Evolutionary conservation across 2,329 filamentous ascomycete species (phyloP).

Genomic region (Colletotrichum sp.): DNA sequence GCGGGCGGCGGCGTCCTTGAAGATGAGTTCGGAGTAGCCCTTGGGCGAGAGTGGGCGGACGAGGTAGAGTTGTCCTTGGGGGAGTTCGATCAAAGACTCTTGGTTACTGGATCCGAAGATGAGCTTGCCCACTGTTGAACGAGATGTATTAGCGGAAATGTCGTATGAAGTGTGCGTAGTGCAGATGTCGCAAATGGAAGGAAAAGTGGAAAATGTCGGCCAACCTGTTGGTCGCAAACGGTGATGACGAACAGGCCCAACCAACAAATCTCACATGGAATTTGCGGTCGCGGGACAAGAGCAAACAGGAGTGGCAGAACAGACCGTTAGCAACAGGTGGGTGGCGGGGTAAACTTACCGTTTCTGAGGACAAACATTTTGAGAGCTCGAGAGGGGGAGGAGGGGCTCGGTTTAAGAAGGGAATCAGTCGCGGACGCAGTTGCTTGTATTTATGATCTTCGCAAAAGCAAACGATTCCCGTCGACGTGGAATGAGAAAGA

Average conservation of each 20-base stretch:
- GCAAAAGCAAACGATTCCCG: neutral
- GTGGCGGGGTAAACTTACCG: constrained; percentile 33
- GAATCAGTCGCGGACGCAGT: neutral
- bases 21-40: constrained; percentile 98
- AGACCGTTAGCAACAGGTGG: neutral
- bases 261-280: neutral
- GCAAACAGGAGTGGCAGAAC: neutral
- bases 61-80: constrained; percentile 95
- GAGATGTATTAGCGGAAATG: constrained; percentile 6
- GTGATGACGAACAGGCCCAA: neutral
- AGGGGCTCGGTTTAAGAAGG: constrained; percentile 1
- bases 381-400: constrained; percentile 11
- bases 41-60: constrained; percentile 95
- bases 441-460: constrained; percentile 12
- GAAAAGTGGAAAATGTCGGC: neutral
- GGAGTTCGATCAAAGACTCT: constrained; percentile 91
- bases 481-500: neutral
- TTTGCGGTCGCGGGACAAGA: neutral
- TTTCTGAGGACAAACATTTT: constrained; percentile 45
- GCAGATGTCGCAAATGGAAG: neutral
- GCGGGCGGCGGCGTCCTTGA: constrained; percentile 92
- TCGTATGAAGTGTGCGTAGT: neutral
- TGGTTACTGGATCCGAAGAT: constrained; percentile 88
- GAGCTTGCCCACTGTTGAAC: constrained; percentile 78
- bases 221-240: neutral